Base-by-base conservation (phyloP, 768 basidiomycete species). In the Candolleomyces eurysporus region DNA sequence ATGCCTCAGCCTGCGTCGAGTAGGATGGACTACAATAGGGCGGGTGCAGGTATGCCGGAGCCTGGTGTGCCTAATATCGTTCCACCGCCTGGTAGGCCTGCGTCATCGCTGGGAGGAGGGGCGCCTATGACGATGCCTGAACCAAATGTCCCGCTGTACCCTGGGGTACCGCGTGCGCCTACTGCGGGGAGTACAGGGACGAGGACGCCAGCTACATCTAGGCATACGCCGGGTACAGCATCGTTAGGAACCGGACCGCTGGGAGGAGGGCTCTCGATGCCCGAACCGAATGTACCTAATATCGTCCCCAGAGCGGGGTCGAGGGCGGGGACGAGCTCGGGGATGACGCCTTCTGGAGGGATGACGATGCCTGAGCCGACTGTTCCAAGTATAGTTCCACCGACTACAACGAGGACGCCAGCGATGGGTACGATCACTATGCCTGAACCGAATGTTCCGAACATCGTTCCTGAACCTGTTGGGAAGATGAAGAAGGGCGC, bases 331-430 rank as follows among this genome's bases (percentile, higher is more conserved):
- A 36, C 36, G 36, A 36, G 49, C 13, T 22, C 30, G 19, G 14
- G 19, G 40, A 56, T 21, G 22, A 31, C 54, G 1, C 11, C n/a
- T 21, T 36, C 39, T 4, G 39, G 40, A 4, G 53, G 42, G 22
- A 56, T 61, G 42, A 4, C 17, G 5, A 56, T 61, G 53, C 59
- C 59, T 14, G 59, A 60, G 30, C 59, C 59, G 17, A 54, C 50
- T 6, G 54, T 56, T 11, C 54, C 54, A 5, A 56, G 26, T 21
- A 42, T 56, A 3, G 43, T 40, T 21, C 26, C 40, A 7, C 30
- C 51, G 6, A 11, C n/a, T 2, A 17, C 46, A n/a, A 16, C 53
- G 10, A 26, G 39, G 16, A 48, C 43, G 11, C 26, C 57, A 9
- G 49, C 26, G 17, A 22, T 5, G 17, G 21, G 19, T 7, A 40